Percentiles rank a stretch among this genome's conserved stretches.
Conservation (phyloP, 108 stramenopile genomes). For the Nitzschia putrida region DNA sequence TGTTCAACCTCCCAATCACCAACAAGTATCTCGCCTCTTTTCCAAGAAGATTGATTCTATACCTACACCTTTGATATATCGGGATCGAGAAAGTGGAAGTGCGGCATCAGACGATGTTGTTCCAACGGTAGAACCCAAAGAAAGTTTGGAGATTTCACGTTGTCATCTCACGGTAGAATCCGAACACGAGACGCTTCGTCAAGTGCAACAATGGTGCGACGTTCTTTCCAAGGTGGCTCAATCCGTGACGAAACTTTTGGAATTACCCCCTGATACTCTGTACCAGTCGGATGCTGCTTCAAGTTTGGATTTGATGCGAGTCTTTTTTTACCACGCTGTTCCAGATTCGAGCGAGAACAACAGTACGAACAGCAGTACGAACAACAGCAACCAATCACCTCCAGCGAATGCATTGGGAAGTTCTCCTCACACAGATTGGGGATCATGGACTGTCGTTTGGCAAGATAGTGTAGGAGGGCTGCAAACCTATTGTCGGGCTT, state of each 20-base stretch:
- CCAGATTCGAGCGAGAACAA: slow-evolving; percentile 1
- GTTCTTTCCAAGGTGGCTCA: slow-evolving; percentile 16
- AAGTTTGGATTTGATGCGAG: slow-evolving; percentile 21
- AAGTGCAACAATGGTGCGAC: slow-evolving; percentile 20
- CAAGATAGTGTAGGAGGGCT: slow-evolving; percentile 79
- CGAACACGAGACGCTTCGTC: not conserved
- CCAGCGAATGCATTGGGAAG: slow-evolving; percentile 43
- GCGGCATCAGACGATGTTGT: not conserved
- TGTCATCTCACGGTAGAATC: not conserved
- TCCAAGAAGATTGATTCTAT: not conserved
- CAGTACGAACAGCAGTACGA: slow-evolving; percentile 30
- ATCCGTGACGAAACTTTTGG: slow-evolving; percentile 28
- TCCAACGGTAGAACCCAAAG: slow-evolving; percentile 21
- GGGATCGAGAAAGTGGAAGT: slow-evolving; percentile 24
- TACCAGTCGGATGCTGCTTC: slow-evolving; percentile 18
- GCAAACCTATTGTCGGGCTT: slow-evolving; percentile 71
- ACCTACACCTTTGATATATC: slow-evolving; percentile 4
- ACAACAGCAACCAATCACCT: not conserved
- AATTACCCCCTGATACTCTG: slow-evolving; percentile 42
- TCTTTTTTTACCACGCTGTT: slow-evolving; percentile 15
- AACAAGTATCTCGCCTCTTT: slow-evolving; percentile 2
- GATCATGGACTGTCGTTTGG: slow-evolving; percentile 79
- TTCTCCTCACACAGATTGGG: slow-evolving; percentile 83
- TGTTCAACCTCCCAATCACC: not conserved
- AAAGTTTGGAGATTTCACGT: slow-evolving; percentile 25